phyloP scores from a whole-genome alignment of 2,329 filamentous ascomycete genomes.

The Rhexocercosporidium sp. region DNA sequence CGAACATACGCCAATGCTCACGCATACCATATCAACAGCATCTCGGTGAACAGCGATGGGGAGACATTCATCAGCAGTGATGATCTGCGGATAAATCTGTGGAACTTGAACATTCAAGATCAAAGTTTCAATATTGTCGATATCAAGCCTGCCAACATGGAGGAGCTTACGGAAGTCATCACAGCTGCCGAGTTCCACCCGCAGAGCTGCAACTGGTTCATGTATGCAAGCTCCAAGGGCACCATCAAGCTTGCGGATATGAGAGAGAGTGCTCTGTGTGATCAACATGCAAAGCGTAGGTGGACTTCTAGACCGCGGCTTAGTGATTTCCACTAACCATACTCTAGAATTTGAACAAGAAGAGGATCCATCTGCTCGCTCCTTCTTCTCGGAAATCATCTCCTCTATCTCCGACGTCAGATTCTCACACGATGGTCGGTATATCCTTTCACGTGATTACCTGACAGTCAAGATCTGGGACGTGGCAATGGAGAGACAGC shows the following conservation, averaged over 20 bases:
- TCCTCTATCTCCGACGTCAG: conserved; percentile 98
- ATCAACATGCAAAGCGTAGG: conserved; percentile 90
- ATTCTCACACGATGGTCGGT: conserved; percentile 94
- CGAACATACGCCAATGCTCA: conserved; percentile 98
- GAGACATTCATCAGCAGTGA: conserved; percentile 99
- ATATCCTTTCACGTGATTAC: conserved; percentile 97
- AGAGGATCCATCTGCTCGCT: conserved; percentile 94
- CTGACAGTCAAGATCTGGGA: conserved; percentile 99
- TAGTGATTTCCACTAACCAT: conserved; percentile 22
- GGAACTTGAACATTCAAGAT: conserved; percentile 99
- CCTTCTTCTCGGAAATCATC: conserved; percentile 99
- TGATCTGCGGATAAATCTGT: conserved; percentile 95
- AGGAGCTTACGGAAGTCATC: conserved; percentile 98
- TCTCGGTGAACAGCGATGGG: conserved; percentile 99
- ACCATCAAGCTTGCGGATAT: conserved; percentile 99
- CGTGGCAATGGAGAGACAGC: conserved; percentile 97
- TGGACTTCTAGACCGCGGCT: background rate
- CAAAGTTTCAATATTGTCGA: conserved; percentile 99
- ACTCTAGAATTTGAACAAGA: conserved; percentile 95
- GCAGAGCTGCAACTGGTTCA: conserved; percentile 98
- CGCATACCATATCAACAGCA: conserved; percentile 99
- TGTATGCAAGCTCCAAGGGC: conserved; percentile 99
- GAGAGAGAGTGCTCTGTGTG: conserved; percentile 94
- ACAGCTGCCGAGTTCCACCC: conserved; percentile 98
- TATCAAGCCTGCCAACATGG: conserved; percentile 99